Base-by-base conservation (phyloP, 345 rosid genomes). In the Lepidium aucheri region DNA sequence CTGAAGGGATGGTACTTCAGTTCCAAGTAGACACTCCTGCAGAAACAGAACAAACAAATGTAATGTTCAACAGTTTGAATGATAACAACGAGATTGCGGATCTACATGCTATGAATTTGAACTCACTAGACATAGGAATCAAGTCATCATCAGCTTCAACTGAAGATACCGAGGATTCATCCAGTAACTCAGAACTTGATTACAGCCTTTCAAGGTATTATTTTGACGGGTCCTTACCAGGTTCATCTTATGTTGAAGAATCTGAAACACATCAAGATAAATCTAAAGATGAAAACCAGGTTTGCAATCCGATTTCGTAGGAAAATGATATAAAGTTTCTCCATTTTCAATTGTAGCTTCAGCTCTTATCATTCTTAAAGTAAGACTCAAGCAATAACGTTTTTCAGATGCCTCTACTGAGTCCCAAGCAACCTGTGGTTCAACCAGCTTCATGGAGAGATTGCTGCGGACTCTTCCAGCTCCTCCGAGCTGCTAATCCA, bases 381-480 rank as follows among this genome's bases (percentile, higher is more conserved):
- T 60, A 32, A 39, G 35, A 60, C 17, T 50, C 9, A 34, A 35
- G 1, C 76, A 28, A 17, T 59, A 26, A 53, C 17, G 8, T 17
- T 17, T 57, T 57, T 3, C 72, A 73, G 76, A 66, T 58, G 14
- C 67, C 67, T 59, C 61, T 66, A 17, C 9, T 73, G 43, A 11
- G 67, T 18, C 49, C 5, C 8, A 26, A 59, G 62, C 62, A 58
- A 42, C 52, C 53, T 1, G 3, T 10, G 47, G 33, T 3, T 40
- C 54, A 61, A 62, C 50, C 51, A 63, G 69, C 88, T 55, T 82
- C 90, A 0, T 91, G 96, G 91, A 85, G 60, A 72, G 82, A 81
- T 66, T 91, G 96, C 62, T 91, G 96, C 30, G 96, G 96, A 56
- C 82, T 85, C 50, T 72, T 91, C 39, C 78, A 82, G 18, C 82